phyloP scores from a whole-genome alignment of 805 yeast species.

The Myxozyma neotropica region DNA sequence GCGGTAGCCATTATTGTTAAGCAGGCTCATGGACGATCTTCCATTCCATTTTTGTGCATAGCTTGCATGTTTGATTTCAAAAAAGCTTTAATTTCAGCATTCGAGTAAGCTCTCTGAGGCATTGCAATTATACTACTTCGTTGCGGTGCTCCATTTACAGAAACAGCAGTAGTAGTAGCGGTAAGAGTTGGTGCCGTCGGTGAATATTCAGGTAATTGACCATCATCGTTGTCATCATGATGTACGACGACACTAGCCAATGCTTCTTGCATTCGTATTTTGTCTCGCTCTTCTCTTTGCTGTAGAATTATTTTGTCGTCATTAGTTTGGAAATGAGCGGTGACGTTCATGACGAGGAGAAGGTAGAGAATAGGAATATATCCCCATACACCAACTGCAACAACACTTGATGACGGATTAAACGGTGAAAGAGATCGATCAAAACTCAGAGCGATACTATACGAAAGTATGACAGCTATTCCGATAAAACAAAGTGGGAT shows the following conservation, averaged over 20 bases:
- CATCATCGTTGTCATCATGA: neutral
- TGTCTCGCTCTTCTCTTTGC: conserved; percentile 30
- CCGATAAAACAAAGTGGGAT: conserved; percentile 28
- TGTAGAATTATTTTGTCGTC: conserved; percentile 37
- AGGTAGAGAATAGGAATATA: conserved; percentile 37
- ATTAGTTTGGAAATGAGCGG: conserved; percentile 35
- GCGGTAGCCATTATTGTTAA: too few relatives aligned
- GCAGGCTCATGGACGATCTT: too few relatives aligned
- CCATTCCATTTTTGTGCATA: neutral
- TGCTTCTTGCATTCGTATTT: conserved; percentile 3
- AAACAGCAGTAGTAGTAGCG: neutral
- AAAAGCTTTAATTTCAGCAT: conserved; percentile 27
- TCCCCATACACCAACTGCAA: conserved; percentile 35
- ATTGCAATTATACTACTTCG: neutral
- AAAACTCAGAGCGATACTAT: conserved; percentile 31
- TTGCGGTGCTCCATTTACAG: neutral
- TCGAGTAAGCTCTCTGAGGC: conserved; percentile 24
- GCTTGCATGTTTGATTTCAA: conserved; percentile 8
- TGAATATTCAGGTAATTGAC: neutral
- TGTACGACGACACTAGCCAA: conserved; percentile 24
- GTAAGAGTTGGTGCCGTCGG: neutral
- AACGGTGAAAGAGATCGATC: conserved; percentile 35
- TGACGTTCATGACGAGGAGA: conserved; percentile 34
- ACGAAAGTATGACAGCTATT: conserved; percentile 28
- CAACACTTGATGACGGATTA: conserved; percentile 32